Evolutionary conservation across 768 basidiomycete genomes (phyloP), one percentile per base, ranked within the genome.

Genomic region (Mycena sanguinolenta): DNA sequence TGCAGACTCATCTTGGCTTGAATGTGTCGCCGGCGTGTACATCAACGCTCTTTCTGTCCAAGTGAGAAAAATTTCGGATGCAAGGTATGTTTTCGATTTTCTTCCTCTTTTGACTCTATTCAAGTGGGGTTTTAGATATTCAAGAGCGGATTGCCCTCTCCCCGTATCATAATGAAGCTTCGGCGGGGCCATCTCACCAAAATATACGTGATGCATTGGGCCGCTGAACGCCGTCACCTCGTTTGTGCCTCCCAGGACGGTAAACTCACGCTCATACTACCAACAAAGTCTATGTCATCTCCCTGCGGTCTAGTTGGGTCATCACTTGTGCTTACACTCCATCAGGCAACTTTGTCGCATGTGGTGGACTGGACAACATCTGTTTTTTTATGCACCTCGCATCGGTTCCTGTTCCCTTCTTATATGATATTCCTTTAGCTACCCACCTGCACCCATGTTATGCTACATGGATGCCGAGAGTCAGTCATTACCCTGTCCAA

Each of bases 141-240:
- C n/a, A n/a, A n/a, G n/a, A n/a, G n/a, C n/a, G n/a, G n/a, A n/a
- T n/a, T n/a, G n/a, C 92, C 96, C 21, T 88, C 99, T 60, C 97
- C 97, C 50, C 94, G 97, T 69, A 95, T 99, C 78, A 92, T 97
- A 44, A 97, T 99, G 95, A 94, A 95, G 76, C 95, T 95, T 62
- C 90, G 98, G 67, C 93, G 97, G 75, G 97, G 97, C 30, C 97
- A 99, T 83, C 91, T 99, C 61, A 98, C 97, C 71, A 99, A 99
- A 88, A 99, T 99, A 78, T 99, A 99, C 81, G 97, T 98, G 57
- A 98, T 99, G 95, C 98, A 99, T 82, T 99, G 98, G 98, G 94
- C 97, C 38, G 91, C 94, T 62, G 97, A 99, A 85, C 90, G 96
- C 77, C 89, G 98, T 76, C 97, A 99, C 85, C 90, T 99, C 70